phyloP scores from a whole-genome alignment of 805 yeast species.

The Wickerhamomyces silvicola region DNA sequence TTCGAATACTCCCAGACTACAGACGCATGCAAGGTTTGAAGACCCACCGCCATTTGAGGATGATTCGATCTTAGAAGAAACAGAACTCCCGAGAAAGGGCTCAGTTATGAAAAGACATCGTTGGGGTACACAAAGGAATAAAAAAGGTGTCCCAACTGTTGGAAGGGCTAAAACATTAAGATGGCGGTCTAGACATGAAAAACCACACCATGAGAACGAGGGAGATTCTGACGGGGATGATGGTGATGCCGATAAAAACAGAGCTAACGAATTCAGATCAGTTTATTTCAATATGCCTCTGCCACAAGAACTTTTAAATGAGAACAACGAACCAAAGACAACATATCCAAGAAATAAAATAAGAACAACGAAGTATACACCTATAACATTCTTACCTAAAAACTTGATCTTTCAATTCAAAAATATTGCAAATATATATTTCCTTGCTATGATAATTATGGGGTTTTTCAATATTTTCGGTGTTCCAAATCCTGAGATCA shows the following conservation, averaged over 20 bases:
- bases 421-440: constrained; percentile 87
- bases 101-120: constrained; percentile 67
- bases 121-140: constrained; percentile 87
- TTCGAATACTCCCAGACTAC: constrained; percentile 20
- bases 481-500: constrained; percentile 68
- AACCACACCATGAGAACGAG: constrained; percentile 28
- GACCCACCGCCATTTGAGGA: constrained; percentile 4
- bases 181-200: constrained; percentile 32
- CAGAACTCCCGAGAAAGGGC: constrained; percentile 27
- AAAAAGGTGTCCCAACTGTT: constrained; percentile 58
- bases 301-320: constrained; percentile 53
- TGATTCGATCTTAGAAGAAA: constrained; percentile 6
- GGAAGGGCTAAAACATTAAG: constrained; percentile 56
- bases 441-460: constrained; percentile 68
- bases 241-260: constrained; percentile 26
- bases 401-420: constrained; percentile 74
- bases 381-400: constrained; percentile 81
- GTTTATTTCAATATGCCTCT: constrained; percentile 54
- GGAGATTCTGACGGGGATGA: constrained; percentile 27
- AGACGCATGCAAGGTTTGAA: constrained; percentile 19
- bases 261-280: constrained; percentile 38
- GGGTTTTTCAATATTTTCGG: constrained; percentile 78
- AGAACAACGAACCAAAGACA: constrained; percentile 51
- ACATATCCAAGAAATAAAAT: constrained; percentile 85
- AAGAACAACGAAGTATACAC: constrained; percentile 93